These are phyloP conservation scores for Paradendryphiella salina DNA, from an alignment of 2,329 filamentous ascomycete genomes.

Conservation along the genomic window DNA sequence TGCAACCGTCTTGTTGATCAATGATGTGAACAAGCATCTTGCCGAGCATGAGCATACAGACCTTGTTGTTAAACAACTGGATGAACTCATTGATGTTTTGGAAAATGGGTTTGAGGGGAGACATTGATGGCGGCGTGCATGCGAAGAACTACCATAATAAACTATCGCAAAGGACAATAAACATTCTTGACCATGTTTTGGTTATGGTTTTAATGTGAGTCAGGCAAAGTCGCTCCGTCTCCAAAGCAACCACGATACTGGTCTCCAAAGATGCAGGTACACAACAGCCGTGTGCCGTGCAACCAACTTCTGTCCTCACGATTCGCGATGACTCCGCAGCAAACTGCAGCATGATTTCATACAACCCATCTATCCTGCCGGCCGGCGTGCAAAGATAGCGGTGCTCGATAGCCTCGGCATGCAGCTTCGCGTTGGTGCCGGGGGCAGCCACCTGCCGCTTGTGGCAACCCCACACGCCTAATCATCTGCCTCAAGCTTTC, in stretches of 20 bases:
- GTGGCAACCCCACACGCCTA: background rate
- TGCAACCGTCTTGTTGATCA: constrained; percentile 84
- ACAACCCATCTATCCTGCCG: too few relatives aligned
- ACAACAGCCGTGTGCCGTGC: too few relatives aligned
- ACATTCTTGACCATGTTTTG: background rate
- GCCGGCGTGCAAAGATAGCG: too few relatives aligned
- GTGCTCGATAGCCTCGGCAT: background rate
- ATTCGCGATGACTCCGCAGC: background rate
- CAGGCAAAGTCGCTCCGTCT: constrained; percentile 1
- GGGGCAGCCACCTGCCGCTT: constrained; percentile 7
- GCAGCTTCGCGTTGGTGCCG: background rate
- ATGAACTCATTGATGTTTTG: constrained; percentile 75
- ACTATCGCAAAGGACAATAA: background rate
- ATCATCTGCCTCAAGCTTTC: constrained; percentile 9
- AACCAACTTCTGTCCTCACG: background rate
- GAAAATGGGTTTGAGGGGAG: constrained; percentile 72
- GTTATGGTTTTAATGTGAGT: background rate
- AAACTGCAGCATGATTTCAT: too few relatives aligned
- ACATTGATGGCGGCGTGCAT: constrained; percentile 33
- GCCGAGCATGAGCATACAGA: constrained; percentile 76
- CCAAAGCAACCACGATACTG: constrained; percentile 11
- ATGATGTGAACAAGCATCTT: constrained; percentile 75
- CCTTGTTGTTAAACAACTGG: constrained; percentile 67
- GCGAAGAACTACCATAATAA: constrained; percentile 29
- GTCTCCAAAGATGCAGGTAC: background rate